phyloP scores from a whole-genome alignment of 768 basidiomycete genomes.

The Russula foetens region DNA sequence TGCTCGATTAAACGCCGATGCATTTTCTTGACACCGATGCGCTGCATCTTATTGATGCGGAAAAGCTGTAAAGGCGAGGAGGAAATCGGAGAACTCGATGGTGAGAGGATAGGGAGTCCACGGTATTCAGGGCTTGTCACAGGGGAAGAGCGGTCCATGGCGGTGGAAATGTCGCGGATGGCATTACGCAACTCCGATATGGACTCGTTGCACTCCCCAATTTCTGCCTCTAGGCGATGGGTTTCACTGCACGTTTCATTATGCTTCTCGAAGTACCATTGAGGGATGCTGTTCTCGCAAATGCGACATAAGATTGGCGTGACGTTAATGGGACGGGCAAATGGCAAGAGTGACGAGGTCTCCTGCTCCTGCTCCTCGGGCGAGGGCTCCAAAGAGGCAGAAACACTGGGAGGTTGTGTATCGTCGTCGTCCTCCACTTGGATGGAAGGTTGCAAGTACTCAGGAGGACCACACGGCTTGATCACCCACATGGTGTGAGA shows the following conservation, averaged over 20 bases:
- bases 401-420: constrained; percentile 30
- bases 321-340: constrained; percentile 67
- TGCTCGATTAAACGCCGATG: constrained; percentile 77
- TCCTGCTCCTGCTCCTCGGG: constrained; percentile 9
- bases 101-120: constrained; percentile 76
- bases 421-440: constrained; percentile 41
- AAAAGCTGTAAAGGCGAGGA: constrained; percentile 74
- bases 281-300: constrained; percentile 92
- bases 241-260: constrained; percentile 98
- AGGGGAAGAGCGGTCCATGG: constrained; percentile 71
- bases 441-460: constrained; percentile 58
- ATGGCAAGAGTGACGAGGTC: constrained; percentile 64
- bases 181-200: constrained; percentile 81
- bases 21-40: constrained; percentile 72
- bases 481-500: constrained; percentile 99
- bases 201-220: constrained; percentile 88
- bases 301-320: constrained; percentile 91
- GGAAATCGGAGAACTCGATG: constrained; percentile 61
- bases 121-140: constrained; percentile 69
- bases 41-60: constrained; percentile 64
- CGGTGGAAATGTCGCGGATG: constrained; percentile 66
- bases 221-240: constrained; percentile 93
- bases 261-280: constrained; percentile 99
- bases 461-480: constrained; percentile 68
- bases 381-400: constrained; percentile 5